These are phyloP conservation scores for Coriaria nepalensis DNA, from an alignment of 306 rosid genomes.

Conservation along the genomic window DNA sequence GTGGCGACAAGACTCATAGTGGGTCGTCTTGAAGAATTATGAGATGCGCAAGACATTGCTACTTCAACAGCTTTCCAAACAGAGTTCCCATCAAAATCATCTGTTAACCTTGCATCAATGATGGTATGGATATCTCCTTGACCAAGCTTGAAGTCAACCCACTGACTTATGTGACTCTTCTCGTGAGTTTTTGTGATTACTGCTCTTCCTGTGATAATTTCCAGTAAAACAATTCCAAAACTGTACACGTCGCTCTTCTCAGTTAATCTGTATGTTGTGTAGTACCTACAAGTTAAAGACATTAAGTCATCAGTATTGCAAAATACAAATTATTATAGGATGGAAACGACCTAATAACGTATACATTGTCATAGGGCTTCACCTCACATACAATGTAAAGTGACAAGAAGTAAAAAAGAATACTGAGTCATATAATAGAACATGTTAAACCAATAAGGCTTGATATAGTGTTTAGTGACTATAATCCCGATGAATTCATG, in stretches of 20 bases:
- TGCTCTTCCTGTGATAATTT: conserved; percentile 11
- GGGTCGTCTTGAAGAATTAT: conserved; percentile 6
- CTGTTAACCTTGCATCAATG: conserved; percentile 3
- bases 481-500: no score
- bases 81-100: conserved; percentile 4
- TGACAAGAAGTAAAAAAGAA: no score
- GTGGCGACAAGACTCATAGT: conserved; percentile 12
- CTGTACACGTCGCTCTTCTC: conserved; percentile 14
- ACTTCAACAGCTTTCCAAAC: conserved; percentile 15
- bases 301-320: neutral
- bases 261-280: conserved; percentile 4
- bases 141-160: conserved; percentile 11
- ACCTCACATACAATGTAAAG: no score
- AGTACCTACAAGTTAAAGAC: conserved; percentile 4
- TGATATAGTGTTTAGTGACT: no score
- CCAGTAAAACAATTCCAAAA: conserved; percentile 12
- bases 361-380: no score
- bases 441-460: no score
- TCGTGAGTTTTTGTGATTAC: conserved; percentile 8
- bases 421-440: no score
- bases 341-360: no score
- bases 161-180: conserved; percentile 8
- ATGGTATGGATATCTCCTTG: conserved; percentile 11
- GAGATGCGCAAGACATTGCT: conserved; percentile 9
- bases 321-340: neutral